Base-by-base conservation (phyloP, 1,284 basidiomycete genomes). In the Sporisorium sorghi region DNA sequence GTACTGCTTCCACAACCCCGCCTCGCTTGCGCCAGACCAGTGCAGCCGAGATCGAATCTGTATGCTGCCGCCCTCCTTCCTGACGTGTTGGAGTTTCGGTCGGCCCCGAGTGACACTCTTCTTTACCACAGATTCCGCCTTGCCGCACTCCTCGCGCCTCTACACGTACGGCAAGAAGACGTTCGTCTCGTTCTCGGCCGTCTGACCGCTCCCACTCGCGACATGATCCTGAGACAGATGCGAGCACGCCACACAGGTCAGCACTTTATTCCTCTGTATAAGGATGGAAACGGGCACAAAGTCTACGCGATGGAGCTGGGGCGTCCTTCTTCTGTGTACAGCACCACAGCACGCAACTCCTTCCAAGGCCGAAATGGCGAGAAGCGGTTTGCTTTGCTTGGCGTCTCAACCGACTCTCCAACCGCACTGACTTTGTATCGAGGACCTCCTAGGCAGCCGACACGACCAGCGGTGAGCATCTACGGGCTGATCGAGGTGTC, bases 271-370 rank as follows among this genome's bases (percentile, higher is more conserved):
- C 46, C 44, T 1, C 44, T 47, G 0, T n/a, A 19, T 7, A 30
- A 47, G 26, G 28, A 47, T n/a, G 24, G 15, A 15, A 28, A 30
- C 15, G 44, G 44, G 4, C 26, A 47, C 44, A 47, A 47, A 26
- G 44, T 47, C 7, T 47, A 47, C 9, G 44, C 44, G 8, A 47
- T 47, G 44, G 44, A 47, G 28, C 44, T 47, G 2, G 3, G 11
- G 26, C 8, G 17, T 19, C 26, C 15, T 10, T 8, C 11, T 43
- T 2, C 42, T 12, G 14, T 24, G 11, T 43, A 6, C 21, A 12
- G 42, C 21, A 3, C 23, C 5, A 6, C 21, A 24, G 8, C 11
- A 5, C 33, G 8, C 12, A 3, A 14, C 3, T 35, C 14, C 33
- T 35, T 11, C 12, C 33, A 14, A 35, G 33, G 33, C 3, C 6